Conservation (phyloP, 768 basidiomycete genomes). For the Cystobasidium tubakii region DNA sequence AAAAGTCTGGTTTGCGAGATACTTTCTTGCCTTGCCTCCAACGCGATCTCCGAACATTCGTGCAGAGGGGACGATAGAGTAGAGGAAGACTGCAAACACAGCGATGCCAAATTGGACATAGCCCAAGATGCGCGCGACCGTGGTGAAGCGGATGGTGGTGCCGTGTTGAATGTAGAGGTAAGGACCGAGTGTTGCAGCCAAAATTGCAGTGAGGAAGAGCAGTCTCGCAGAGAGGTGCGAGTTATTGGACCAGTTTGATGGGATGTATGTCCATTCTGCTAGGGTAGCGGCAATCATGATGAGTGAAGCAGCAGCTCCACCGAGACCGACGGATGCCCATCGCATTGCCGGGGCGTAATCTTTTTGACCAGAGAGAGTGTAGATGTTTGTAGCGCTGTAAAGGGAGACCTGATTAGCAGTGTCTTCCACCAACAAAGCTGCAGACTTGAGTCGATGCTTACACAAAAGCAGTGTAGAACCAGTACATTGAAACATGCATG, state of each 20-base stretch:
- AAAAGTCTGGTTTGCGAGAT: slow-evolving; percentile 96
- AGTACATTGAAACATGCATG: slow-evolving; percentile 88
- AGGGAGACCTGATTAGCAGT: slow-evolving; percentile 1
- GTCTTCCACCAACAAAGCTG: neutral
- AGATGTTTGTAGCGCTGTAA: slow-evolving; percentile 85
- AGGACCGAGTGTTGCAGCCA: slow-evolving; percentile 83
- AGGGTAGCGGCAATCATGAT: slow-evolving; percentile 96
- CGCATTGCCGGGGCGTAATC: slow-evolving; percentile 65
- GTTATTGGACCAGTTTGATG: slow-evolving; percentile 97
- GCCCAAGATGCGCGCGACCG: slow-evolving; percentile 77
- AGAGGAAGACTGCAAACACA: slow-evolving; percentile 73
- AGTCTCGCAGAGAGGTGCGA: slow-evolving; percentile 89
- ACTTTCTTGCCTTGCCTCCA: slow-evolving; percentile 88
- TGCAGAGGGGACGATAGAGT: slow-evolving; percentile 86
- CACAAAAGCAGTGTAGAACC: slow-evolving; percentile 68
- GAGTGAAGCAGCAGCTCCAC: slow-evolving; percentile 87
- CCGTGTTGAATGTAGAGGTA: slow-evolving; percentile 81
- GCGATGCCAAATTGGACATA: slow-evolving; percentile 96
- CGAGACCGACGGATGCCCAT: slow-evolving; percentile 89
- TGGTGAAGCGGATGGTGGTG: slow-evolving; percentile 54
- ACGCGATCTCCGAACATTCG: slow-evolving; percentile 99
- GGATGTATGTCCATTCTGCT: slow-evolving; percentile 94
- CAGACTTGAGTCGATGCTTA: slow-evolving; percentile 16
- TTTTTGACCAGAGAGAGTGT: slow-evolving; percentile 54
- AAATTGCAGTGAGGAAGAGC: slow-evolving; percentile 79